Base-by-base conservation (phyloP, 192 early-diverging fungal species). In the Phycomyces nitens region DNA sequence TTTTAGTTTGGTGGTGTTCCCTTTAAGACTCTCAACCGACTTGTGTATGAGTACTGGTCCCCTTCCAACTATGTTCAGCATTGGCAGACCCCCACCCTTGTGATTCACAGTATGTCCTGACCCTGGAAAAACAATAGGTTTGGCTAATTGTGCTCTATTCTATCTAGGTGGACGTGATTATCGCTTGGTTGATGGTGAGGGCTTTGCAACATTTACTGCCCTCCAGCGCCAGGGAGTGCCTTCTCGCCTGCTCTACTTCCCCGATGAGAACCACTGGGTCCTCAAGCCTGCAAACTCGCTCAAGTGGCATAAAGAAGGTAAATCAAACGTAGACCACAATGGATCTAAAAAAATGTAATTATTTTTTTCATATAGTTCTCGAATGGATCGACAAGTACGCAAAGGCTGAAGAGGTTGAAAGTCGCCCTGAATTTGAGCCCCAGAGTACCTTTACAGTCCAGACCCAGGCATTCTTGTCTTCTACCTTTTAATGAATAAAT, bases 11-110 rank as follows among this genome's bases (percentile, higher is more conserved):
- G 81, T 14, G 90, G 89, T 58, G 64, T 72, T 43, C 89, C 89
- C 24, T 90, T 74, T 53, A 66, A 82, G 7, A 61, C 71, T 41
- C 66, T 81, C 63, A 77, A 65, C 5, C 58, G 71, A 6, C 65
- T 72, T 22, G 69, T 73, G 9, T 89, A 88, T 60, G 86, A 92
- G 34, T 73, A 74, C 52, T 88, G 77, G 73, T 88, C 86, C 64
- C 92, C 92, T 24, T 73, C 82, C 66, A 80, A 82, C 47, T 81
- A 79, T 68, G 89, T 88, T 0, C 72, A 80, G n/a, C 78, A 81
- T 51, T 90, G 89, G 84, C 80, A 78, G 39, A 92, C 92, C 0
- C 92, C 92, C 1, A 90, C 89, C 1, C 74, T 94, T 53, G 82
- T 92, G 51, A 84, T 90, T 49, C 92, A 94, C 50, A 88, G 89